Conservation (phyloP, 2,329 filamentous ascomycete species). For the Lasiodiplodia sp. region DNA sequence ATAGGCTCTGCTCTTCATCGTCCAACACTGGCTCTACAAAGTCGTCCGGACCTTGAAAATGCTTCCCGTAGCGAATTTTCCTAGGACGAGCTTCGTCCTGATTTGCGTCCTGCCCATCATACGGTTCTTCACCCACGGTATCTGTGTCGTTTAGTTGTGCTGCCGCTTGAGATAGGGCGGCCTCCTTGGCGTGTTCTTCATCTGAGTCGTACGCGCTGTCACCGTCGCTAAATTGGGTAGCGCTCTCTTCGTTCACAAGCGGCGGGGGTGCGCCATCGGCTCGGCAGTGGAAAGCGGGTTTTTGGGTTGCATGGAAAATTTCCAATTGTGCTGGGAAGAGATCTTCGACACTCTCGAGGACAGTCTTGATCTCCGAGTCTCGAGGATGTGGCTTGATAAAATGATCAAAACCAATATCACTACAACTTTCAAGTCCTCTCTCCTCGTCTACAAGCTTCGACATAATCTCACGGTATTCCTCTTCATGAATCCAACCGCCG, state of each 20-base stretch:
- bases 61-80: not conserved
- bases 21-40: not conserved
- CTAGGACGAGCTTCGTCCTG: constrained; percentile 1
- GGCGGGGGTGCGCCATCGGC: not conserved
- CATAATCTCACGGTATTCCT: constrained; percentile 76
- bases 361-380: constrained; percentile 72
- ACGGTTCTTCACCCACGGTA: not conserved
- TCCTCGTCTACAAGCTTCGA: constrained; percentile 70
- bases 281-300: not conserved
- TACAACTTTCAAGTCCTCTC: constrained; percentile 54
- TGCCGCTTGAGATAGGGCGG: not conserved
- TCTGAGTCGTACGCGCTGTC: constrained; percentile 52
- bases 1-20: not conserved
- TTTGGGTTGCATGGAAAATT: constrained; percentile 28
- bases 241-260: constrained; percentile 72
- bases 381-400: constrained; percentile 66
- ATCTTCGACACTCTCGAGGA: constrained; percentile 84
- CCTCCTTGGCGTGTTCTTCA: constrained; percentile 42
- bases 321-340: constrained; percentile 74
- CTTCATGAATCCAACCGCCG: constrained; percentile 93
- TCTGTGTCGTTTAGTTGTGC: not conserved
- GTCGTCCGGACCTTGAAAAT: not conserved
- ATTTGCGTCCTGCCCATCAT: not conserved
- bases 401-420: constrained; percentile 65
- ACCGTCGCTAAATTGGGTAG: constrained; percentile 56